Base-by-base conservation (phyloP, 2,329 filamentous ascomycete genomes). In the Aureobasidium leucospermi region DNA sequence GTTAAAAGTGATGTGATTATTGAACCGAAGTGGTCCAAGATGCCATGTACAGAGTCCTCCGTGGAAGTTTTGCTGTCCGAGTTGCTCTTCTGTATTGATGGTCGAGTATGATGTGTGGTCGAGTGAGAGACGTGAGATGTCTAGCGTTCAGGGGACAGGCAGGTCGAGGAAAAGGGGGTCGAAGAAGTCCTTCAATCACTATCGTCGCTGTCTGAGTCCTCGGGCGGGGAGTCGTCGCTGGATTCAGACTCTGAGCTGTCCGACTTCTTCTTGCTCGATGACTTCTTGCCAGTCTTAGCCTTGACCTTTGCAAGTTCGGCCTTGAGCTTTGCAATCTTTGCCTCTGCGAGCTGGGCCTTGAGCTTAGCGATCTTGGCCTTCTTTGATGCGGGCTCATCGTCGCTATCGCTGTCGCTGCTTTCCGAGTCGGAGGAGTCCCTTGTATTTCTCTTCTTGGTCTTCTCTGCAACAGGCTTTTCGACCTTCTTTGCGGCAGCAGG, bases 31-130 rank as follows among this genome's bases (percentile, higher is more conserved):
- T 23, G 19, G 19, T 23, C 19, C 19, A 23, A 23, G 19, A 23
- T 23, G 19, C 19, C 19, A 23, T 23, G 19, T 23, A 23, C 3
- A 23, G 19, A 23, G 19, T 23, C 19, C 19, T 23, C 19, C 19
- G 19, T 23, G 19, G 19, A 23, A 23, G 19, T 23, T 23, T 23
- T 23, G 19, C 19, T 23, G 19, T 23, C 19, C 19, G 19, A 23
- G 19, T 23, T 3, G 19, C 19, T 23, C 19, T 23, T 23, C 19
- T 23, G 19, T 23, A 23, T 23, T 23, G 19, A 23, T 23, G 19
- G 19, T 23, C 19, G 34, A 36, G 85, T 85, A 74, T 75, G 39
- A 6, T 23, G 19, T 3, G 19, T 41, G 23, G 4, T 52, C 6
- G 23, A n/a, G 16, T 31, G 45, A 23, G 19, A 23, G 19, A 23